Percentiles rank a stretch among this genome's conserved stretches.
phyloP scores from a whole-genome alignment of 2,329 filamentous ascomycete genomes.

The Leptographium radiaticola region DNA sequence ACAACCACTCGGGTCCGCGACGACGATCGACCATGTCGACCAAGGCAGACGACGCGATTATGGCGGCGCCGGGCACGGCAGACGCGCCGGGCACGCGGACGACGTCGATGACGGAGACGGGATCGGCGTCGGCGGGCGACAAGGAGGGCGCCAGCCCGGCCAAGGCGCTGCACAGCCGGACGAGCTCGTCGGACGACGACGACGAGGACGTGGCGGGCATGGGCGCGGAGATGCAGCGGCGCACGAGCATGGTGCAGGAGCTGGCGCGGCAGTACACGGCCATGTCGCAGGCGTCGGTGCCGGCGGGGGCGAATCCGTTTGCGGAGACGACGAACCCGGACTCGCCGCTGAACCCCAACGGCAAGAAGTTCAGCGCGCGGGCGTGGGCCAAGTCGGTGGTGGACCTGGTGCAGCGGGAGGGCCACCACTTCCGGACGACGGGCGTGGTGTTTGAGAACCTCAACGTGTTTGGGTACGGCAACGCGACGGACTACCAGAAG shows the following conservation, averaged over 20 bases:
- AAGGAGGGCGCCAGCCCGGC: constrained; percentile 7
- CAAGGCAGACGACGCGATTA: constrained; percentile 11
- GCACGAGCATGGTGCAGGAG: constrained; percentile 39
- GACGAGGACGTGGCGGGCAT: constrained; percentile 20
- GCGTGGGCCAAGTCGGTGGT: constrained; percentile 49
- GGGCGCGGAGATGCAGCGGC: constrained; percentile 34
- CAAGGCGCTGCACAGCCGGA: constrained; percentile 17
- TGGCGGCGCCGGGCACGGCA: constrained; percentile 4
- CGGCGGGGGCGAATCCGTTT: constrained; percentile 35
- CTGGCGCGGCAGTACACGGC: constrained; percentile 42
- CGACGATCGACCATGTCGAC: too few relatives aligned
- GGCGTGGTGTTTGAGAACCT: constrained; percentile 56
- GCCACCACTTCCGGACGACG: constrained; percentile 42
- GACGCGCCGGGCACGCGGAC: constrained; percentile 20
- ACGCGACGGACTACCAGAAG: constrained; percentile 58
- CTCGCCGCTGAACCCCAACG: constrained; percentile 35
- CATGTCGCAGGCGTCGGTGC: constrained; percentile 23
- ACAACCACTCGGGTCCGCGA: constrained; percentile 36
- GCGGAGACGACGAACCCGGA: constrained; percentile 20
- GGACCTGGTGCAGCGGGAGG: constrained; percentile 36
- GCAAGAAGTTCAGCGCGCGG: constrained; percentile 35
- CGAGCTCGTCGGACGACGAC: constrained; percentile 14
- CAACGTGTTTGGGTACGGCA: constrained; percentile 55
- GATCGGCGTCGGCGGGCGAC: background rate
- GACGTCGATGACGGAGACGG: constrained; percentile 24